Evolutionary conservation across 352 stramenopile species (phyloP), one percentile per base, ranked within the genome.

Genomic region (Phytophthora chlamydospora): DNA sequence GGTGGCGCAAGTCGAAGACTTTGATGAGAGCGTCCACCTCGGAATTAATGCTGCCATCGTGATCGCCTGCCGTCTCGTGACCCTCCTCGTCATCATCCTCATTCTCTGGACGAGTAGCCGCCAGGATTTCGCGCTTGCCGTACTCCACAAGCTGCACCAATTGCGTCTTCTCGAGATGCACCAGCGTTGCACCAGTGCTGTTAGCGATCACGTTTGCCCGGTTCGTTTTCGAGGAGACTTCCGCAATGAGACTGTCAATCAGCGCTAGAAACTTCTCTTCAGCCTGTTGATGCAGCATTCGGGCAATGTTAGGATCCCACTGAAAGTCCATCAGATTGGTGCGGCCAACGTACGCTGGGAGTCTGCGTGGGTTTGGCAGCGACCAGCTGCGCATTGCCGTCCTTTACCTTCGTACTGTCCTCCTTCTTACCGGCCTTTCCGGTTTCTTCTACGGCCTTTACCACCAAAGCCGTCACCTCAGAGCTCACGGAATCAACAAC

Each of bases 1-100:
- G 73, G 45, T 93, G 83, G 3, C 83, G 81, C 40, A 93, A 62
- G 35, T 93, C 83, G 41, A 91, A 89, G 27, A 93, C 85, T 47
- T 73, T 75, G 11, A 91, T 79, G 2, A 93, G 50, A 36, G 79
- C 81, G 24, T 89, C 83, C 14, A 91, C 75, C 58, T 85, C 83
- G 5, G 81, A 89, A 14, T 76, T 74, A 16, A 62, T 71, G 39
- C 32, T 44, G 31, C 31, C 56, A 44, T 74, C 62, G 29, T 60
- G 34, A 9, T 62, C 54, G 21, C 16, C 34, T 41, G 66, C 57
- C 41, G n/a, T 29, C 35, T 71, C 51, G 21, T 21, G 42, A 16
- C 62, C 53, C 16, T 62, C 44, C 17, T 76, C 64, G 1, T 71
- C 56, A 6, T 76, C 63, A 1, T 56, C 55, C 39, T 76, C 58